Base-by-base conservation (phyloP, 2,329 filamentous ascomycete species). In the Talaromyces sp. region DNA sequence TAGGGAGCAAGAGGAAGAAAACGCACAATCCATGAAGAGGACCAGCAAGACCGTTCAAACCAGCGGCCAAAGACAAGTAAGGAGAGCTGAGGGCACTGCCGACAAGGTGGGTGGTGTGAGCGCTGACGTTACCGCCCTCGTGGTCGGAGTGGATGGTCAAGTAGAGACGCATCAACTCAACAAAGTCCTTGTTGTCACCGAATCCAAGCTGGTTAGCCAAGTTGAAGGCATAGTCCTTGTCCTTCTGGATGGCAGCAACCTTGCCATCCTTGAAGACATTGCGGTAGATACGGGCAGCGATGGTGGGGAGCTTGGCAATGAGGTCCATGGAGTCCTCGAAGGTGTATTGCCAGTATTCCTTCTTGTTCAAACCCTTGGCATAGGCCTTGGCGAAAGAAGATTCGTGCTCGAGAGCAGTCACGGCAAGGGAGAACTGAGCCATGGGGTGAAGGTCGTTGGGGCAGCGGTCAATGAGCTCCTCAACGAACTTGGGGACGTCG, bases 201-300 rank as follows among this genome's bases (percentile, higher is more conserved):
- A 94, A 99, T 72, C 94, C 94, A 69, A 99, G 91, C 86, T 96
- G 91, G 87, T 97, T 97, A 80, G 94, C 92, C 77, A 99, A 89
- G 89, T 99, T 99, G 89, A 88, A 99, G 70, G 88, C 85, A 83
- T 97, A 99, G 77, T 99, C 94, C 89, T 97, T 94, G 82, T 97
- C 93, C 85, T 96, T 95, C 84, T 97, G 88, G 76, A 96, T 85
- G 57, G 91, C 77, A 61, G 91, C 89, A 67, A 99, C 93, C 88
- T 97, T 97, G 81, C 94, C 94, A 74, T 96, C 94, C 87, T 97
- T 97, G 90, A 96, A 99, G 77, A 97, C 88, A 78, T 99, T 99
- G 83, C 96, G 94, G 88, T 99, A 99, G 85, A 99, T 99, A 81
- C 91, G 91, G 64, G 94, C 83, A 65, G 94, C 94, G 72, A 99